Evolutionary conservation across 108 stramenopile genomes (phyloP).

Genomic region (Schizochytrium sp.): DNA sequence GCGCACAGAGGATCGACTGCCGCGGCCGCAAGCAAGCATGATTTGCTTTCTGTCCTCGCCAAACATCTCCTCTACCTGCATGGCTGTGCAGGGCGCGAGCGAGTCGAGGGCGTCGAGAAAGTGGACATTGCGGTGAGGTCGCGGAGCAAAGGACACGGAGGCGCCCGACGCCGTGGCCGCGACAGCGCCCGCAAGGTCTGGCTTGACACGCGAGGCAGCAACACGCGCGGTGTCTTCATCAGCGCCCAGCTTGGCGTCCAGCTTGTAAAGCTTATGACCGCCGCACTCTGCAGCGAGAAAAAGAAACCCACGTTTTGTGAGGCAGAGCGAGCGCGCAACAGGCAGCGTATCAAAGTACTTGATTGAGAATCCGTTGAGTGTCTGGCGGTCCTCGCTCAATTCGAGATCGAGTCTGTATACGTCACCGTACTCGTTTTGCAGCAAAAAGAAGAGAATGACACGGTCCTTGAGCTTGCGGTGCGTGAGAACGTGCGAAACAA

Average conservation of each 20-base stretch:
- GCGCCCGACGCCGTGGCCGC: neutral
- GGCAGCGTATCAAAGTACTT: conserved; percentile 80
- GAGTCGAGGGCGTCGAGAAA: conserved; percentile 66
- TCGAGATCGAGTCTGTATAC: conserved; percentile 78
- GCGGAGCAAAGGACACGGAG: neutral
- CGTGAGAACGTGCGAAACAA: conserved; percentile 61
- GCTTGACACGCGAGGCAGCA: neutral
- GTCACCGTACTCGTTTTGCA: conserved; percentile 88
- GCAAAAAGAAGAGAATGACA: conserved; percentile 76
- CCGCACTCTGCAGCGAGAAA: conserved; percentile 87
- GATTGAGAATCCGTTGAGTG: conserved; percentile 52
- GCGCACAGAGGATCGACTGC: conserved; percentile 67
- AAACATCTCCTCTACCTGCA: conserved; percentile 78
- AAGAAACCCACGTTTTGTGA: conserved; percentile 78
- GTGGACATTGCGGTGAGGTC: conserved; percentile 54
- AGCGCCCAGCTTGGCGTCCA: conserved; percentile 74
- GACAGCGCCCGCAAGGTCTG: neutral
- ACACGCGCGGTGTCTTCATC: conserved; percentile 42
- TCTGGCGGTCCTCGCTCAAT: conserved; percentile 37
- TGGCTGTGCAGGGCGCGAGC: conserved; percentile 69
- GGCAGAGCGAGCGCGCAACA: conserved; percentile 66
- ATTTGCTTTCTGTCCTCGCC: conserved; percentile 86
- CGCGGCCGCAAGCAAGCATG: conserved; percentile 76
- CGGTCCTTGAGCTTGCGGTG: conserved; percentile 67
- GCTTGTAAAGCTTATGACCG: conserved; percentile 89